These are phyloP conservation scores for Rhododendron mucronatum DNA, from an alignment of 148 eudicot species.

Conservation along the genomic window DNA sequence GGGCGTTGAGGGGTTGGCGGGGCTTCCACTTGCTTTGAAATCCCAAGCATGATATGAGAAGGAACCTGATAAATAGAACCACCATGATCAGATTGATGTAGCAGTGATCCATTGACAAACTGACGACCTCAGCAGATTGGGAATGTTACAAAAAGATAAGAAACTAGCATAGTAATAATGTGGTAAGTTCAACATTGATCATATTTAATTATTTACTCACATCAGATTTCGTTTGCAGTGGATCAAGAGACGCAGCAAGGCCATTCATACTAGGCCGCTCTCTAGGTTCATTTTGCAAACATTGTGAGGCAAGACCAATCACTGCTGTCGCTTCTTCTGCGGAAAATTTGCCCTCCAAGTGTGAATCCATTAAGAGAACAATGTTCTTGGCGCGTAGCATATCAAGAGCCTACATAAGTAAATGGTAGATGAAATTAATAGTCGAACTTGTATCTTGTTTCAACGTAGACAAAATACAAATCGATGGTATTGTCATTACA, in stretches of 20 bases:
- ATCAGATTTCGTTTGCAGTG: conserved; percentile 37
- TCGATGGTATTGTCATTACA: conserved; percentile 32
- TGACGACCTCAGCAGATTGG: not conserved
- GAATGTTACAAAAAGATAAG: not conserved
- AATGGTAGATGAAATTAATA: not conserved
- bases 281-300: conserved; percentile 56
- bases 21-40: conserved; percentile 60
- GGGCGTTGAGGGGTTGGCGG: conserved; percentile 66
- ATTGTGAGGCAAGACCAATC: conserved; percentile 47
- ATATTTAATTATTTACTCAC: conserved; percentile 15
- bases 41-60: conserved; percentile 71
- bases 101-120: not conserved
- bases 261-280: conserved; percentile 45
- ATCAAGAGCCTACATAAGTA: conserved; percentile 49
- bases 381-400: conserved; percentile 60
- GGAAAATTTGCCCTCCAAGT: conserved; percentile 30
- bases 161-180: not conserved
- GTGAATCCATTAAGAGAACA: conserved; percentile 33
- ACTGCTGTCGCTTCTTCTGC: conserved; percentile 29
- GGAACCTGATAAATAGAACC: conserved; percentile 41
- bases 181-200: not conserved
- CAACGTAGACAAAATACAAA: not conserved
- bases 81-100: not conserved
- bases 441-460: not conserved
- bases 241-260: conserved; percentile 41